These are phyloP conservation scores for Geosmithia flava DNA, from an alignment of 2,329 filamentous ascomycete genomes.

Conservation along the genomic window DNA sequence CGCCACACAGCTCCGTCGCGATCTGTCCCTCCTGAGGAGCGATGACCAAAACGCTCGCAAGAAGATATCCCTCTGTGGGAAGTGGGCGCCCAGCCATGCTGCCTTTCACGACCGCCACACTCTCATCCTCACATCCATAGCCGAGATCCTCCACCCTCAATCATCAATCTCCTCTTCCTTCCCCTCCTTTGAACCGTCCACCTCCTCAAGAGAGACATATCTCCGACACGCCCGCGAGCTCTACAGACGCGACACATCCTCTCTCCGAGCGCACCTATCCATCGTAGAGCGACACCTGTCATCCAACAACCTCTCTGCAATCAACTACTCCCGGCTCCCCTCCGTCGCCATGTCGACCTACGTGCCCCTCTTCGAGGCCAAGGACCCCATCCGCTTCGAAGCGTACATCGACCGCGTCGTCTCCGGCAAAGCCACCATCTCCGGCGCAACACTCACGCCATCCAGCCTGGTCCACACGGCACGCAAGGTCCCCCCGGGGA, in stretches of 20 bases:
- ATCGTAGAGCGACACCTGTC: slow-evolving; percentile 40
- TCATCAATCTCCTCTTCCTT: slow-evolving; percentile 6
- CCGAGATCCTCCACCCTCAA: slow-evolving; percentile 37
- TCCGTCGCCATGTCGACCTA: slow-evolving; percentile 45
- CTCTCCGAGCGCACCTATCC: slow-evolving; percentile 37
- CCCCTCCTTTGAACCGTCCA: slow-evolving; percentile 16
- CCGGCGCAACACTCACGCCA: slow-evolving; percentile 42
- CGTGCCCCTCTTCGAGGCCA: slow-evolving; percentile 30
- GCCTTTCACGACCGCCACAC: slow-evolving; percentile 47
- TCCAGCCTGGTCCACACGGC: slow-evolving; percentile 27
- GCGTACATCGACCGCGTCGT: slow-evolving; percentile 36
- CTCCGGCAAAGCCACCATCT: slow-evolving; percentile 34
- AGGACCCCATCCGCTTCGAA: slow-evolving; percentile 36
- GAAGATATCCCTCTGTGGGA: slow-evolving; percentile 42
- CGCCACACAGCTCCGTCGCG: slow-evolving; percentile 36
- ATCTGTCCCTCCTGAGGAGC: slow-evolving; percentile 27
- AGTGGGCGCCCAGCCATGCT: slow-evolving; percentile 45
- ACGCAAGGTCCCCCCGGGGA: not conserved
- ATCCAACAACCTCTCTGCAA: slow-evolving; percentile 29
- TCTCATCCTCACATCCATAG: slow-evolving; percentile 41
- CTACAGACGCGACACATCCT: slow-evolving; percentile 37
- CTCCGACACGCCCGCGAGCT: slow-evolving; percentile 39
- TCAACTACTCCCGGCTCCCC: slow-evolving; percentile 44
- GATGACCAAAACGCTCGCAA: slow-evolving; percentile 21
- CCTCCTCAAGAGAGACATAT: slow-evolving; percentile 32